These are phyloP conservation scores for Euphorbia corollata DNA, from an alignment of 441 rosid species.

Conservation along the genomic window DNA sequence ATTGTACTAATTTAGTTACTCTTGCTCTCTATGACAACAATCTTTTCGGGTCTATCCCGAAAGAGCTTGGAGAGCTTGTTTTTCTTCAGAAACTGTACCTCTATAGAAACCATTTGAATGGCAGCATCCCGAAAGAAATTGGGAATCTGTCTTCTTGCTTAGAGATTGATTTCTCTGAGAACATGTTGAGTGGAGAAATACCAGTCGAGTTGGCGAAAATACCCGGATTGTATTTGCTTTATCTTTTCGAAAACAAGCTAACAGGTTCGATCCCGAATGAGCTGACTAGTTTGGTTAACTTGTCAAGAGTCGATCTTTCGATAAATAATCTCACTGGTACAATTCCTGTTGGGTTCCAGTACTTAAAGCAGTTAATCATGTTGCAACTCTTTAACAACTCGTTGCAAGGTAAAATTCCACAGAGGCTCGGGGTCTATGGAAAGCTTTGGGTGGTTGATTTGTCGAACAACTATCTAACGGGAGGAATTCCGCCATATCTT, in stretches of 20 bases:
- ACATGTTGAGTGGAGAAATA: conserved; percentile 58
- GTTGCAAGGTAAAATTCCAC: conserved; percentile 61
- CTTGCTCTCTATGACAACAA: conserved; percentile 78
- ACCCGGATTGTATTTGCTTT: conserved; percentile 50
- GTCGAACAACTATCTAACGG: conserved; percentile 59
- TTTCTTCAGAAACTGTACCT: conserved; percentile 50
- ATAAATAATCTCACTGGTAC: conserved; percentile 63
- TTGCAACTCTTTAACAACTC: conserved; percentile 77
- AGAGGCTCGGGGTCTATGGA: conserved; percentile 53
- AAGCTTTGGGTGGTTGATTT: conserved; percentile 79
- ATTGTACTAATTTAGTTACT: conserved; percentile 48
- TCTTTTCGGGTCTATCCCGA: conserved; percentile 60
- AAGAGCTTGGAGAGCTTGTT: conserved; percentile 51
- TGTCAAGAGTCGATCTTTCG: conserved; percentile 82
- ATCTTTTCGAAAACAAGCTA: conserved; percentile 71
- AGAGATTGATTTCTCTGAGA: conserved; percentile 84
- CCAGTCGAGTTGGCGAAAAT: conserved; percentile 63
- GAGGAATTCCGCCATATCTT: conserved; percentile 61
- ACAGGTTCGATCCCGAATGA: conserved; percentile 63
- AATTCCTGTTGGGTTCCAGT: conserved; percentile 72
- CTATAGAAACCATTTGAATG: conserved; percentile 66
- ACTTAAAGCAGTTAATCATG: conserved; percentile 46
- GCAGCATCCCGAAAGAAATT: conserved; percentile 69
- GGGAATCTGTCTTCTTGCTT: conserved; percentile 58
- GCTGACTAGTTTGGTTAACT: conserved; percentile 54